phyloP scores from a whole-genome alignment of 345 rosid genomes.

The Salix suchowensis region DNA sequence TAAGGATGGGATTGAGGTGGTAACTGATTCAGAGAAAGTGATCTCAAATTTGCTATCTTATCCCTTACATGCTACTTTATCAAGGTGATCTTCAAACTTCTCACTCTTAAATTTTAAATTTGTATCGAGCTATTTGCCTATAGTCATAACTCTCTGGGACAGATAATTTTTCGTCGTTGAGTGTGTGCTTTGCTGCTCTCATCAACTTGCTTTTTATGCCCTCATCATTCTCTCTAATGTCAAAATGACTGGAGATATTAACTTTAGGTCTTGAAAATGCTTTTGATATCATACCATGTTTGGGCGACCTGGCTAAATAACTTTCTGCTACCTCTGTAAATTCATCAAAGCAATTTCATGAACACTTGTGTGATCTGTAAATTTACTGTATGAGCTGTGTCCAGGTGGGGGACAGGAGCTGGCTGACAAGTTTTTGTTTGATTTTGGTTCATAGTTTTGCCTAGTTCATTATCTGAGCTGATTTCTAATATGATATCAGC shows the following conservation, averaged over 20 bases:
- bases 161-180: not conserved
- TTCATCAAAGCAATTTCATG: not conserved
- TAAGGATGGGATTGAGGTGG: constrained; percentile 92
- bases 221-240: not conserved
- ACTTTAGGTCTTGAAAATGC: not conserved
- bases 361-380: not conserved
- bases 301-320: not conserved
- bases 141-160: not conserved
- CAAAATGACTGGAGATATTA: not conserved
- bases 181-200: not conserved
- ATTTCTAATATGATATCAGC: not conserved
- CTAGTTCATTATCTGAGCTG: not conserved
- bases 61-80: constrained; percentile 65
- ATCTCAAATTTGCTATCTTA: constrained; percentile 74
- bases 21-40: constrained; percentile 79
- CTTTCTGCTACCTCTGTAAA: not conserved
- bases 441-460: not conserved
- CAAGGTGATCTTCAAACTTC: constrained; percentile 44
- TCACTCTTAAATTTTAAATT: not conserved
- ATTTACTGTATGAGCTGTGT: not conserved
- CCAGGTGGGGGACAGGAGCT: not conserved
- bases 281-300: not conserved
- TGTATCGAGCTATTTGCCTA: not conserved
- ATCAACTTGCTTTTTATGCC: not conserved
- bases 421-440: not conserved